Evolutionary conservation across 164 flowering plant genomes (phyloP).

Genomic region (Macadamia integrifolia): DNA sequence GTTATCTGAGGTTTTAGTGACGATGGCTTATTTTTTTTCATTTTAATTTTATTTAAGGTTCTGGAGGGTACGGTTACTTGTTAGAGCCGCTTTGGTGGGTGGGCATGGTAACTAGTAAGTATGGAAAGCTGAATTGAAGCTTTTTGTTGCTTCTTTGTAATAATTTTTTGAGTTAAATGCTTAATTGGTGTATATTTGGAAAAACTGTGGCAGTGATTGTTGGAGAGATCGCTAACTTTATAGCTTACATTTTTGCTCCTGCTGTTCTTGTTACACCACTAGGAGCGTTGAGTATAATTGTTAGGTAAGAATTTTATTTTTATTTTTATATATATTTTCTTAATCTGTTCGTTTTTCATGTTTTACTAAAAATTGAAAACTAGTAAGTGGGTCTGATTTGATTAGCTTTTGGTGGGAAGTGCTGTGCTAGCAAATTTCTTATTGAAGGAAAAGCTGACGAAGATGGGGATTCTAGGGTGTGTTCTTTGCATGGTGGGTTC

Average conservation of each 20-base stretch:
- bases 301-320: conserved; percentile 46
- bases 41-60: conserved; percentile 33
- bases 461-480: conserved; percentile 86
- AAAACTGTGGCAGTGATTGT: conserved; percentile 58
- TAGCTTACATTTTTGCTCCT: conserved; percentile 90
- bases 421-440: conserved; percentile 87
- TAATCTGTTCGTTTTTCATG: no score
- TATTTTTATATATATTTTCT: neutral
- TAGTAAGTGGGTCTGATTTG: neutral
- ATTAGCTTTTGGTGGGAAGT: conserved; percentile 27
- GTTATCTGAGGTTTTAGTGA: neutral
- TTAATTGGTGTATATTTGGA: neutral
- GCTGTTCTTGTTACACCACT: conserved; percentile 93
- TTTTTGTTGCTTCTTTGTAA: neutral
- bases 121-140: neutral
- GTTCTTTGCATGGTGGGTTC: conserved; percentile 83
- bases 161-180: neutral
- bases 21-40: neutral
- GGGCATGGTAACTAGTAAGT: conserved; percentile 92
- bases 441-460: conserved; percentile 64
- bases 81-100: conserved; percentile 97
- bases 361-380: neutral
- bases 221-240: conserved; percentile 84
- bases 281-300: conserved; percentile 91
- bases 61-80: conserved; percentile 82